Conservation (phyloP, 768 basidiomycete genomes). For the Lactarius sanguifluus region DNA sequence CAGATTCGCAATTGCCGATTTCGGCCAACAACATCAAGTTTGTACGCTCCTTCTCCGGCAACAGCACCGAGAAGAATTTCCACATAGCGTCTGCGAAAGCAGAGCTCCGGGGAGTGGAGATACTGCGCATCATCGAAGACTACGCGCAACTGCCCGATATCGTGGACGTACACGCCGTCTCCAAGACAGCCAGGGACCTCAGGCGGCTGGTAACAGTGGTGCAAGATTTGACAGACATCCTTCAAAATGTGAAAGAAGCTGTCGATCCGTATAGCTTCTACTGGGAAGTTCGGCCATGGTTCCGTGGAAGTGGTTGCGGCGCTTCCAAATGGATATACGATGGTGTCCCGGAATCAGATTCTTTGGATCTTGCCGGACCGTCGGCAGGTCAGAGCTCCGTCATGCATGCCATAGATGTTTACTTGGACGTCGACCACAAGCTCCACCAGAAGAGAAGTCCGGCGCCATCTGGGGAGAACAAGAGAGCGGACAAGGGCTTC, state of each 20-base stretch:
- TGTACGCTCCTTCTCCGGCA: slow-evolving; percentile 76
- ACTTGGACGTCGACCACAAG: slow-evolving; percentile 87
- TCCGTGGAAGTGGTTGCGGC: slow-evolving; percentile 55
- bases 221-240: slow-evolving; percentile 68
- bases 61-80: slow-evolving; percentile 82
- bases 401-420: slow-evolving; percentile 83
- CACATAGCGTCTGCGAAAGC: slow-evolving; percentile 81
- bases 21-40: slow-evolving; percentile 74
- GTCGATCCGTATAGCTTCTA: slow-evolving; percentile 90
- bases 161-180: slow-evolving; percentile 58
- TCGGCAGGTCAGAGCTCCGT: slow-evolving; percentile 93
- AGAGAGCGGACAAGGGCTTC: slow-evolving; percentile 70
- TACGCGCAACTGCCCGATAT: slow-evolving; percentile 74
- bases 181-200: slow-evolving; percentile 73
- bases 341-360: slow-evolving; percentile 58
- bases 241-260: slow-evolving; percentile 62
- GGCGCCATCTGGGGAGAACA: slow-evolving; percentile 62
- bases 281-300: slow-evolving; percentile 91
- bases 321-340: slow-evolving; percentile 72
- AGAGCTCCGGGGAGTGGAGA: slow-evolving; percentile 84
- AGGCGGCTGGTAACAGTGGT: slow-evolving; percentile 64
- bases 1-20: slow-evolving; percentile 56
- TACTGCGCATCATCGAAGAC: slow-evolving; percentile 84
- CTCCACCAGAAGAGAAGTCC: slow-evolving; percentile 70
- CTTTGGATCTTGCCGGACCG: slow-evolving; percentile 77